A percentile compares a stretch with the other conserved stretches of the same genome.
These are phyloP conservation scores for Metschnikowia lunata DNA, from an alignment of 805 yeast species.

Conservation along the genomic window DNA sequence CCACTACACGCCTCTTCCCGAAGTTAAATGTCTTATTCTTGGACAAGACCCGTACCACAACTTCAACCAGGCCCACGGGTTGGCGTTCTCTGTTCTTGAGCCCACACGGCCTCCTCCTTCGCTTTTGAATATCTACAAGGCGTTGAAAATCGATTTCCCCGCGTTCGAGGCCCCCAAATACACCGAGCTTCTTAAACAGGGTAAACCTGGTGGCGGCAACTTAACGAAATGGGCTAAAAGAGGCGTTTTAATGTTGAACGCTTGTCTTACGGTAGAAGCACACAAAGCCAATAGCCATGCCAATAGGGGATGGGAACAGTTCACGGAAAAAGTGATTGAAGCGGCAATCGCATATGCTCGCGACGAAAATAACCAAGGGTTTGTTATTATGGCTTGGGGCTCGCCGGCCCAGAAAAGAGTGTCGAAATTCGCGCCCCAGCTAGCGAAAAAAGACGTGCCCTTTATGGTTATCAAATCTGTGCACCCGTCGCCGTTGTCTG, in stretches of 20 bases:
- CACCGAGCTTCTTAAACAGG: slow-evolving; percentile 18
- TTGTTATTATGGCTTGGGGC: slow-evolving; percentile 82
- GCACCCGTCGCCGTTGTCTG: slow-evolving; percentile 95
- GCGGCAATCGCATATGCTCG: slow-evolving; percentile 46
- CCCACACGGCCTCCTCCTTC: slow-evolving; percentile 84
- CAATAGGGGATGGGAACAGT: slow-evolving; percentile 85
- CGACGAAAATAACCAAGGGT: slow-evolving; percentile 36
- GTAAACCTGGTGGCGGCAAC: slow-evolving; percentile 52
- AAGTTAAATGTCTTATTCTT: slow-evolving; percentile 71
- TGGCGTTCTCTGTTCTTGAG: slow-evolving; percentile 86
- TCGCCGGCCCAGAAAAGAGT: slow-evolving; percentile 65
- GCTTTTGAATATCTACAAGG: slow-evolving; percentile 78
- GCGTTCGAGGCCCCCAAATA: slow-evolving; percentile 57
- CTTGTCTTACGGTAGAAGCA: slow-evolving; percentile 86
- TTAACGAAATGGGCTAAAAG: slow-evolving; percentile 79
- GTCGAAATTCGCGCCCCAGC: slow-evolving; percentile 26
- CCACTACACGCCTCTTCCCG: slow-evolving; percentile 68
- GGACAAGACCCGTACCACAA: slow-evolving; percentile 99
- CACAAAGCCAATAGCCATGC: slow-evolving; percentile 94
- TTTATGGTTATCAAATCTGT: slow-evolving; percentile 64
- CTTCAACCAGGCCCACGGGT: slow-evolving; percentile 89
- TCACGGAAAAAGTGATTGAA: slow-evolving; percentile 70
- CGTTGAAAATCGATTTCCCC: slow-evolving; percentile 60
- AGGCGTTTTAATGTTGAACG: slow-evolving; percentile 84
- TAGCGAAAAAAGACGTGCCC: slow-evolving; percentile 24